Percentiles rank a stretch among this genome's conserved stretches.
phyloP scores from a whole-genome alignment of 768 basidiomycete genomes.

The Mycena haematopus region DNA sequence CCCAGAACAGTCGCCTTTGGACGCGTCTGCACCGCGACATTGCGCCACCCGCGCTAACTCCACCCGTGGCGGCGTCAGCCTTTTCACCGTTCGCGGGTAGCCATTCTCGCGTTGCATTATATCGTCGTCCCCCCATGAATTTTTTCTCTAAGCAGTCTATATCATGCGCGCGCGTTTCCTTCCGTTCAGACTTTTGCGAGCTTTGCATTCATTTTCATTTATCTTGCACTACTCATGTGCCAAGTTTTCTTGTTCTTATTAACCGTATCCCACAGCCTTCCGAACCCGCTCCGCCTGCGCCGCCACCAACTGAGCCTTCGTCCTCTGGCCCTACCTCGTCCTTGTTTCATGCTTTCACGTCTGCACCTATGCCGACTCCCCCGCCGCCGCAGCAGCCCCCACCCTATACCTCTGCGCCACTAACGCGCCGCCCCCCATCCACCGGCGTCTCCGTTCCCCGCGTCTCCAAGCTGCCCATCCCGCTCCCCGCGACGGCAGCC shows the following conservation, averaged over 20 bases:
- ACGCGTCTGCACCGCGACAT: background rate
- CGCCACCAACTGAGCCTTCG: constrained; percentile 3
- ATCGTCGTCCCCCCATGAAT: too few species aligned
- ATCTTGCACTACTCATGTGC: background rate
- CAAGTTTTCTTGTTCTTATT: background rate
- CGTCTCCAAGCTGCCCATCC: background rate
- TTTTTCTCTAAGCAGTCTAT: too few species aligned
- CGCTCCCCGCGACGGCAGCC: background rate
- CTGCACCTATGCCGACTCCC: background rate
- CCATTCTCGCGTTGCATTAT: background rate
- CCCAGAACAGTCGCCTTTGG: background rate
- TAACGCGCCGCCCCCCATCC: constrained; percentile 5
- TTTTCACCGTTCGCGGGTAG: too few species aligned
- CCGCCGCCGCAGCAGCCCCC: background rate
- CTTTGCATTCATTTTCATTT: background rate
- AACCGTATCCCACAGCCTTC: background rate
- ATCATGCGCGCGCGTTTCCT: too few species aligned
- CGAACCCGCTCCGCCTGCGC: background rate
- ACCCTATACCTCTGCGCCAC: background rate
- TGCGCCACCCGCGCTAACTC: constrained; percentile 1
- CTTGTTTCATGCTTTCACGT: background rate
- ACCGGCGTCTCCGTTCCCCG: background rate
- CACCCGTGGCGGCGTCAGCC: background rate
- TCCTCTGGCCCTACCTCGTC: background rate
- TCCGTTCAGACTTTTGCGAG: too few species aligned